Conservation (phyloP, 768 basidiomycete genomes). For the Collybia nuda region DNA sequence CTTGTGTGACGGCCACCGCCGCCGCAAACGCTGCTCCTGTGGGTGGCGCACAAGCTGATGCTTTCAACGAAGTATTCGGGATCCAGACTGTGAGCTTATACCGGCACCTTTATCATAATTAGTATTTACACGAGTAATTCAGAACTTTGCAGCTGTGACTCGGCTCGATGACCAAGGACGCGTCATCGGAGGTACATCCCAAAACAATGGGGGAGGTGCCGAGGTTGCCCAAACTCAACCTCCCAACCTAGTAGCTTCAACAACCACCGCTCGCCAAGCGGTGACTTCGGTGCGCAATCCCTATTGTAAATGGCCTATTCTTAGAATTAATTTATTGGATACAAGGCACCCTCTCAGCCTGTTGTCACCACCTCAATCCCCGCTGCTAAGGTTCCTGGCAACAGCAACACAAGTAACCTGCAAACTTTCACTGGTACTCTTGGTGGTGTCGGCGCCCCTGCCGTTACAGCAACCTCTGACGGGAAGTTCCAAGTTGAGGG, state of each 20-base stretch:
- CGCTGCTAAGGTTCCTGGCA: background rate
- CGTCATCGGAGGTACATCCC: constrained; percentile 24
- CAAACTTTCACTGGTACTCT: constrained; percentile 50
- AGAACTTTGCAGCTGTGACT: constrained; percentile 47
- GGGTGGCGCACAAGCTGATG: constrained; percentile 58
- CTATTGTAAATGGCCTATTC: too few species aligned
- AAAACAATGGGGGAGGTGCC: constrained; percentile 3
- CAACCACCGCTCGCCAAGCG: constrained; percentile 4
- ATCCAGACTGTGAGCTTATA: constrained; percentile 39
- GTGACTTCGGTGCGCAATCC: too few species aligned
- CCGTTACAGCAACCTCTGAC: constrained; percentile 36
- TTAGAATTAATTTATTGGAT: background rate
- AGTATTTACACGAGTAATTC: constrained; percentile 1
- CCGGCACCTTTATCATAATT: background rate
- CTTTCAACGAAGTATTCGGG: constrained; percentile 60
- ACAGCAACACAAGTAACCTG: constrained; percentile 29
- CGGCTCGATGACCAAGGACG: constrained; percentile 46
- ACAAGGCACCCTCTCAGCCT: constrained; percentile 2
- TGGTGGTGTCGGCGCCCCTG: constrained; percentile 45
- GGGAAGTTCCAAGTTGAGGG: constrained; percentile 51
- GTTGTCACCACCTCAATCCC: constrained; percentile 12
- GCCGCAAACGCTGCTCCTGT: constrained; percentile 39
- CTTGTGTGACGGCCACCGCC: constrained; percentile 43
- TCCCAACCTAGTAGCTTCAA: constrained; percentile 4
- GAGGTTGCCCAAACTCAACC: too few species aligned